phyloP scores from a whole-genome alignment of 2,329 filamentous ascomycete species.

The Chaetomiaceae sp. region DNA sequence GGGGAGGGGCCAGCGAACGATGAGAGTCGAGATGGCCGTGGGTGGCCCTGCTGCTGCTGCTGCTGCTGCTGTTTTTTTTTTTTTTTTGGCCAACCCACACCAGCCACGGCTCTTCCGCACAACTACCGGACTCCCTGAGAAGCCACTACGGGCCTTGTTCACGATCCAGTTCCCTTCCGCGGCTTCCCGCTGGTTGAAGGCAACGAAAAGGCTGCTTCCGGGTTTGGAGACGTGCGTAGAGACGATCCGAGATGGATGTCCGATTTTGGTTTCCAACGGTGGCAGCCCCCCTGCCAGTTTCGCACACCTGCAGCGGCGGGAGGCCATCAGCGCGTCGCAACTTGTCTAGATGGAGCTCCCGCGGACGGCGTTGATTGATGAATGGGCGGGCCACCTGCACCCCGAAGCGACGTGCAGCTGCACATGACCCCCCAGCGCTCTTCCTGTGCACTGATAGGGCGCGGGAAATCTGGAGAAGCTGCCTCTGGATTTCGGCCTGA shows the following conservation, averaged over 20 bases:
- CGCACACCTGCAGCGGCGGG: conserved; percentile 9
- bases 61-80: no score
- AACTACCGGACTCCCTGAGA: no score
- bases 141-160: no score
- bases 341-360: conserved; percentile 21
- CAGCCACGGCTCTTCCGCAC: no score
- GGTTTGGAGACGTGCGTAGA: conserved; percentile 12
- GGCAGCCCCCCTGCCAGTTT: conserved; percentile 3
- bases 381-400: conserved; percentile 26
- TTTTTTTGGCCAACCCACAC: no score
- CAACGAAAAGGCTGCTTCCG: conserved; percentile 11
- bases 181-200: no score
- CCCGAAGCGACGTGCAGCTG: conserved; percentile 26
- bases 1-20: no score
- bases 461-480: conserved; percentile 23
- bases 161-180: no score
- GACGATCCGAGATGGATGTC: conserved; percentile 2
- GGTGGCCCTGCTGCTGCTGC: no score
- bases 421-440: conserved; percentile 27
- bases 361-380: conserved; percentile 20
- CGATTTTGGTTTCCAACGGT: not conserved
- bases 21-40: not conserved
- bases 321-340: conserved; percentile 23
- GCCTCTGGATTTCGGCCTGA: conserved; percentile 15
- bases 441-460: conserved; percentile 24